phyloP scores from a whole-genome alignment of 331 rosid genomes.

The Spiraea crenata region DNA sequence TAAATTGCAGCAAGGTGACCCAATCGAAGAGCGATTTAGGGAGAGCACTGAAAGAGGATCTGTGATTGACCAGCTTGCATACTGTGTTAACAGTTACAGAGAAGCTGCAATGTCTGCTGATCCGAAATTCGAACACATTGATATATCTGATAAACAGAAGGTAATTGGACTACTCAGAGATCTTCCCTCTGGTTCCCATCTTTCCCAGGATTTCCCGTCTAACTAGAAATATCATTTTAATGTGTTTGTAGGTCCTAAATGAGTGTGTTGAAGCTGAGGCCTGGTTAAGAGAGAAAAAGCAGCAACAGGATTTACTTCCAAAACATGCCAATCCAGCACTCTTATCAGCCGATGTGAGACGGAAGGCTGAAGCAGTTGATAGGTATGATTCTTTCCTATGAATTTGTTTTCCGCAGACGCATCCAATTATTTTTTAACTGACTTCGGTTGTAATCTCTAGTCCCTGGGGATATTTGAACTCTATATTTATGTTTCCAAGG shows the following conservation, averaged over 20 bases:
- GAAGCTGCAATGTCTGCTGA: slow-evolving; percentile 70
- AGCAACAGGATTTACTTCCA: slow-evolving; percentile 72
- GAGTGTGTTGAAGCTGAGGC: slow-evolving; percentile 93
- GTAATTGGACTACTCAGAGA: slow-evolving; percentile 19
- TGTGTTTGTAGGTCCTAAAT: slow-evolving; percentile 49
- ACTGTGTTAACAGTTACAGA: slow-evolving; percentile 69
- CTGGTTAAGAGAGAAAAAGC: slow-evolving; percentile 79
- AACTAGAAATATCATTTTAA: neutral
- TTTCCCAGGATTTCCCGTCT: neutral
- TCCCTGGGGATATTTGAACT: neutral
- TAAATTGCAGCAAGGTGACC: slow-evolving; percentile 86
- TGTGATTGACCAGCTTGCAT: slow-evolving; percentile 54
- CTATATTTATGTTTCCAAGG: too few relatives aligned
- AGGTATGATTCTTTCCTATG: slow-evolving; percentile 36
- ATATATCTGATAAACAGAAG: slow-evolving; percentile 74
- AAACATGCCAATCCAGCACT: slow-evolving; percentile 75
- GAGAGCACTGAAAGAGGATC: slow-evolving; percentile 69
- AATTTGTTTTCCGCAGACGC: too few relatives aligned
- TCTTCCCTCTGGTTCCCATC: neutral
- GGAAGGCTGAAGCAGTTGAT: slow-evolving; percentile 79
- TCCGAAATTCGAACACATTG: slow-evolving; percentile 84
- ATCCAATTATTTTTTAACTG: too few relatives aligned
- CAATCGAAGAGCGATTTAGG: slow-evolving; percentile 76
- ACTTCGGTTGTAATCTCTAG: too few relatives aligned
- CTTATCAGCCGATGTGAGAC: slow-evolving; percentile 64